Base-by-base conservation (phyloP, 352 stramenopile species). In the Pythium aphanidermatum region DNA sequence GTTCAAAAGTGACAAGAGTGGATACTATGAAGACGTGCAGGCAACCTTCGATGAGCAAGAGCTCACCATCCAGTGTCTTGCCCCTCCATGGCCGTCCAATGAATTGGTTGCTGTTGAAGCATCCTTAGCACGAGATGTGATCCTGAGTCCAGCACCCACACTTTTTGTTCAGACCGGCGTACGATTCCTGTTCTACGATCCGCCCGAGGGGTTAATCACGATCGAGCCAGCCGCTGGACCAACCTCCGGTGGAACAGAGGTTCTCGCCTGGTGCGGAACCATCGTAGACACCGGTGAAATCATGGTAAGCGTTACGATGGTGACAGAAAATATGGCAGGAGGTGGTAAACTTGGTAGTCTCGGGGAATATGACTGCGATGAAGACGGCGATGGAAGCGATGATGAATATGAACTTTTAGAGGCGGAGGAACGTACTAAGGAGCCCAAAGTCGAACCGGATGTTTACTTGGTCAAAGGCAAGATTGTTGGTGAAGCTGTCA, bases 181-280 rank as follows among this genome's bases (percentile, higher is more conserved):
- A 14, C 66, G 82, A 21, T 88, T 83, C 38, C 46, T 88, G 13
- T 88, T 86, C 23, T 88, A 88, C 39, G 71, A 88, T 20, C 76
- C 74, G 2, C 76, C 76, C 0, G 51, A 83, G n/a, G 76, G 73
- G 1, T 39, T 73, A 23, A 88, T 86, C 36, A 67, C 46, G 5
- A 74, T 88, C 25, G 70, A 85, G 14, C 76, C 76, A 21, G 41
- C 55, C 9, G 76, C 73, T 13, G 76, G 76, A 5, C 76, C 76
- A 0, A 49, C 86, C 25, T 43, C 46, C 12, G 76, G 76, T 17
- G 71, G 70, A 10, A 86, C 76, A 0, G 46, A 78, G 35, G 71
- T 86, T 1, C 33, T 78, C 2, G 71, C 52, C 2, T 75, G 56
- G 48, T 86, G 76, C 48, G 76, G 76, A 2, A 76, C 71, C 20